Percentiles rank a stretch among this genome's conserved stretches.
Evolutionary conservation across 1,284 basidiomycete species (phyloP).

Genomic region (Trametes pubescens): DNA sequence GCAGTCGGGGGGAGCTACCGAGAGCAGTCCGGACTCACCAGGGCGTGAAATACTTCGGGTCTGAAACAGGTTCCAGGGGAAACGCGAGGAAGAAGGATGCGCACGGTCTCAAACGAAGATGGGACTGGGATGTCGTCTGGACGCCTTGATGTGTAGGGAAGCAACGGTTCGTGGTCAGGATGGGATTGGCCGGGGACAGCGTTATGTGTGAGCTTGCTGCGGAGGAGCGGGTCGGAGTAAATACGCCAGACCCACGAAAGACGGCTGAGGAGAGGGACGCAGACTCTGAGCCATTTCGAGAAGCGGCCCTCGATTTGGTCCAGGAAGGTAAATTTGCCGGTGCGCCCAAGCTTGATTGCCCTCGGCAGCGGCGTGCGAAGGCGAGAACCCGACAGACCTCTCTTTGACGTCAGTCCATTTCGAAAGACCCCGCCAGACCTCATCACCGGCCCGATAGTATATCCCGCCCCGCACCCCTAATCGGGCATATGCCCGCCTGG

Average conservation of each 20-base stretch:
- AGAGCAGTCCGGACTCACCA: constrained; percentile 21
- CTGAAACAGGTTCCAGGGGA: constrained; percentile 14
- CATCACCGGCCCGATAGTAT: constrained; percentile 13
- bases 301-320: constrained; percentile 23
- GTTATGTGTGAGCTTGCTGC: constrained; percentile 15
- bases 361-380: constrained; percentile 27
- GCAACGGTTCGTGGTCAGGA: constrained; percentile 10
- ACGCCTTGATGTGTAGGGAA: constrained; percentile 17
- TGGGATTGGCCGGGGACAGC: constrained; percentile 12
- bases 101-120: constrained; percentile 23
- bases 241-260: constrained; percentile 11
- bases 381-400: constrained; percentile 16
- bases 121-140: constrained; percentile 3
- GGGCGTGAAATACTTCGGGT: constrained; percentile 19
- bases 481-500: neutral
- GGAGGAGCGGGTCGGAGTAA: constrained; percentile 19
- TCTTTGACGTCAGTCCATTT: constrained; percentile 27
- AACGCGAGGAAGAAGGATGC: constrained; percentile 18
- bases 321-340: constrained; percentile 23
- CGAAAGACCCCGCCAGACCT: constrained; percentile 6
- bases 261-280: constrained; percentile 12
- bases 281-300: constrained; percentile 11
- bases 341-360: constrained; percentile 8
- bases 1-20: constrained; percentile 11
- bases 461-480: constrained; percentile 8